Base-by-base conservation (phyloP, 148 eudicot species). In the Oxyria digyna region DNA sequence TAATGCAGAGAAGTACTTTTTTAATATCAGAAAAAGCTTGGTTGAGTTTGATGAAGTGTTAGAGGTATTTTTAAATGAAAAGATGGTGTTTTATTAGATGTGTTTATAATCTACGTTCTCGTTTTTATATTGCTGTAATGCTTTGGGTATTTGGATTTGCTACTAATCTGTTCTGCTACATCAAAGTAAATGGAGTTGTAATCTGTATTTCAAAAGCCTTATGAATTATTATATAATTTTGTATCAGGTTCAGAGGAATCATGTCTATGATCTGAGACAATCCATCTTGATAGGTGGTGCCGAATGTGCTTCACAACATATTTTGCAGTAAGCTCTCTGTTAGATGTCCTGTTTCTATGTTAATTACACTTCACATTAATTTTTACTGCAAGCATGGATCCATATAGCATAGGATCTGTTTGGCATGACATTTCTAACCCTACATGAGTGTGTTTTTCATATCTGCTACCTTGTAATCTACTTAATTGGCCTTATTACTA, bases 21-120 rank as follows among this genome's bases (percentile, higher is more conserved):
- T 91, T 75, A 82, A 84, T 62, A 80, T 85, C 72, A 80, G 99
- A 64, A 94, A 94, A 88, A 91, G 84, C 80, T 85, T 94, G 63
- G 97, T 94, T 37, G 97, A 94, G 83, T 94, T 94, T 55, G 99
- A 94, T 84, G 99, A 94, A 88, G 97, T 94, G 67, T 79, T 94
- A 68, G 99, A 94, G 99, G 99, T 94, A 94, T 77, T 73, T 74
- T 52, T 42, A 40, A 43, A 18, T n/a, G 6, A 42, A 62, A 70
- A 21, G 32, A 6, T 10, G 67, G 26, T 71, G 62, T 42, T 42
- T 48, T 33, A 66, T 27, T 26, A 29, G 12, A 55, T 55, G 31
- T 55, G 10, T 55, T 50, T 45, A 15, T n/a, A 11, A 55, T 27
- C 63, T 57, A 11, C 14, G 38, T 59, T 57, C 37, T 13, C 2